Evolutionary conservation across 2,329 filamentous ascomycete genomes (phyloP).

Genomic region (Ophiocordyceps robertsii): DNA sequence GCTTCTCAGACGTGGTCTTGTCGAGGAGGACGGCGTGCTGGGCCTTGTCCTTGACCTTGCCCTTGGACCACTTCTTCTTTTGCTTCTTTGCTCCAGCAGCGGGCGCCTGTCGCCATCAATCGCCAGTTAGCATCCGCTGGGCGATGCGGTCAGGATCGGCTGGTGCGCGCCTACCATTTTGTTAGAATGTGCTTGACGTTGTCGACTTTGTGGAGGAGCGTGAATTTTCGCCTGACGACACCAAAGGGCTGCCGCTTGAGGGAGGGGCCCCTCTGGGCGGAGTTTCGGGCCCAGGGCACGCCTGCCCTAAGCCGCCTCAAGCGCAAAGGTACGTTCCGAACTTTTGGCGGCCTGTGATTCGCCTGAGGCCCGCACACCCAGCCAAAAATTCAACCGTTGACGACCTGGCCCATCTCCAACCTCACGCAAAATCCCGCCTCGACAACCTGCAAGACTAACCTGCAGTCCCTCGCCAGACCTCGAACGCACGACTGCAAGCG

Average conservation of each 20-base stretch:
- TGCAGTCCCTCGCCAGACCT: conserved; percentile 21
- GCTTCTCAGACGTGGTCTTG: conserved; percentile 94
- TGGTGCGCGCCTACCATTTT: conserved; percentile 25
- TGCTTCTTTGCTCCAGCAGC: conserved; percentile 36
- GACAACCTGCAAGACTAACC: conserved; percentile 24
- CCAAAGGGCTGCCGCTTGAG: conserved; percentile 16
- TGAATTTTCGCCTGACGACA: conserved; percentile 15
- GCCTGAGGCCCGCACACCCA: conserved; percentile 17
- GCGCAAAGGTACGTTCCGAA: conserved; percentile 14
- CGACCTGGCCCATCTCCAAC: conserved; percentile 11
- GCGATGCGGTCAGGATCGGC: conserved; percentile 1
- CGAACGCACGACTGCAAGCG: conserved; percentile 24
- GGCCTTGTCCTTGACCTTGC: conserved; percentile 99
- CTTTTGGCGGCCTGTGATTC: conserved; percentile 20
- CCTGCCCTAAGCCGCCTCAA: conserved; percentile 24
- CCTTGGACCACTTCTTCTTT: conserved; percentile 39
- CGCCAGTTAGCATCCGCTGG: conserved; percentile 1
- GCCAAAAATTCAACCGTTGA: conserved; percentile 21
- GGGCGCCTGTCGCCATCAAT: conserved; percentile 19
- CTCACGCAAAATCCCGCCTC: conserved; percentile 21
- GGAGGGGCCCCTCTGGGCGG: conserved; percentile 9
- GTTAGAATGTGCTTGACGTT: conserved; percentile 26
- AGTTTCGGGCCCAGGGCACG: conserved; percentile 23
- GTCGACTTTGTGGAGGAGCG: conserved; percentile 20
- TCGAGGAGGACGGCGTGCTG: conserved; percentile 98